Evolutionary conservation across 306 rosid species (phyloP).

Genomic region (Dryas alaskensis): DNA sequence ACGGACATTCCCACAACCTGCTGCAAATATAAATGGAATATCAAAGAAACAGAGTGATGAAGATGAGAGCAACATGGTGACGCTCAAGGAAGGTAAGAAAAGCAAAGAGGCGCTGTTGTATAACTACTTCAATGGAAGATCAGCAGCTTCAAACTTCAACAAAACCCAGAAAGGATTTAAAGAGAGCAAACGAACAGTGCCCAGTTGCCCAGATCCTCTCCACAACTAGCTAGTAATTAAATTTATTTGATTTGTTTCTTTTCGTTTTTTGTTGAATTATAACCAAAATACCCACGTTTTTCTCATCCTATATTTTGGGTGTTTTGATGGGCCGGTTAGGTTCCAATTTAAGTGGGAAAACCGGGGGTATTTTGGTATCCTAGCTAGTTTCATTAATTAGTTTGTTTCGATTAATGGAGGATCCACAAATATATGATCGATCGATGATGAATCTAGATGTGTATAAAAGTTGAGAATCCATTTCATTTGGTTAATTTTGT

Average conservation of each 20-base stretch:
- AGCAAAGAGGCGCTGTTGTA: slow-evolving; percentile 45
- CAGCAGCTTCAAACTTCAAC: slow-evolving; percentile 30
- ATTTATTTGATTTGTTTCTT: not conserved
- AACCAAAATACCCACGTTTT: slow-evolving; percentile 85
- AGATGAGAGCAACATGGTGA: not conserved
- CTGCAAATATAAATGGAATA: slow-evolving; percentile 7
- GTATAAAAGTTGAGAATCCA: slow-evolving; percentile 28
- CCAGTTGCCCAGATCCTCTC: slow-evolving; percentile 99
- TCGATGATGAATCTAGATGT: slow-evolving; percentile 30
- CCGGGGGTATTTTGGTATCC: slow-evolving; percentile 78
- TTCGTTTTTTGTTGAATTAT: slow-evolving; percentile 26
- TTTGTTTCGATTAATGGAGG: slow-evolving; percentile 4
- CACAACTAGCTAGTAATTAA: slow-evolving; percentile 54
- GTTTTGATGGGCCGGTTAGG: not conserved
- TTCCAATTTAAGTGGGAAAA: slow-evolving; percentile 47
- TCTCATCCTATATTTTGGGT: slow-evolving; percentile 38
- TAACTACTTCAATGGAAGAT: slow-evolving; percentile 49
- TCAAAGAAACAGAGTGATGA: slow-evolving; percentile 11
- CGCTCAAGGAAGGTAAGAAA: slow-evolving; percentile 19
- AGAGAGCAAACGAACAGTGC: slow-evolving; percentile 71
- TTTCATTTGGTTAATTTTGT: slow-evolving; percentile 2
- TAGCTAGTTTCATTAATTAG: not conserved
- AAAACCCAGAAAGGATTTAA: slow-evolving; percentile 38
- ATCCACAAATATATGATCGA: slow-evolving; percentile 20
- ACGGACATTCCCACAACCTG: slow-evolving; percentile 35